A percentile compares a stretch with the other conserved stretches of the same genome.
Conservation (phyloP, 805 yeast genomes). For the Peterozyma toletana region DNA sequence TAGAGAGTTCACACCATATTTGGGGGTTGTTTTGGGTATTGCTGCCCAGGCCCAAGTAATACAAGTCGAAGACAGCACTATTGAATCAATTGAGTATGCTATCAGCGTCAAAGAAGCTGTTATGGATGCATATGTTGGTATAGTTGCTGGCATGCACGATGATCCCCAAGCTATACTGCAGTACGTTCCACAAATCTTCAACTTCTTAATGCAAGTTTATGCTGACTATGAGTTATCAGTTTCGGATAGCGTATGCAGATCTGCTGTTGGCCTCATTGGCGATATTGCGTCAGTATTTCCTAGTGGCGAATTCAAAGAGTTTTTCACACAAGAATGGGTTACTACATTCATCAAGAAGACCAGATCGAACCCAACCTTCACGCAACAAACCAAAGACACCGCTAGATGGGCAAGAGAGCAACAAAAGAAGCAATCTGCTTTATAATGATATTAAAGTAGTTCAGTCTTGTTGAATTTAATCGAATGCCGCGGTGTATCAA, state of each 20-base stretch:
- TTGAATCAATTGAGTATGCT: conserved; percentile 74
- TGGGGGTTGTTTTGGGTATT: conserved; percentile 73
- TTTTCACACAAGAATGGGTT: conserved; percentile 73
- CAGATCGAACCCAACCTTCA: conserved; percentile 53
- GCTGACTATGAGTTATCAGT: conserved; percentile 52
- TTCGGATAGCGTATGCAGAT: conserved; percentile 67
- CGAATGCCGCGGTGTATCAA: no score
- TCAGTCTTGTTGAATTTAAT: not conserved
- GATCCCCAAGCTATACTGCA: conserved; percentile 58
- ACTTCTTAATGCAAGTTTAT: conserved; percentile 54
- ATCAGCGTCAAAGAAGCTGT: conserved; percentile 74
- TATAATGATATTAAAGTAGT: not conserved
- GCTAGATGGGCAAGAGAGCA: conserved; percentile 97
- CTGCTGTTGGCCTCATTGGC: conserved; percentile 87
- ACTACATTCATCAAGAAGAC: conserved; percentile 68
- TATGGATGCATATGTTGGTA: conserved; percentile 93
- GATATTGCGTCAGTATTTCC: conserved; percentile 87
- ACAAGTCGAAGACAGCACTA: conserved; percentile 57
- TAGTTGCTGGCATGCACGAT: conserved; percentile 81
- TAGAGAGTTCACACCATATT: conserved; percentile 63
- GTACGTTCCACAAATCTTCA: conserved; percentile 63
- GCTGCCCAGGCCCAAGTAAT: conserved; percentile 59
- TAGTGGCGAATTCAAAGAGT: conserved; percentile 62
- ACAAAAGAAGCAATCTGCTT: conserved; percentile 32
- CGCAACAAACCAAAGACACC: conserved; percentile 72